These are phyloP conservation scores for Blastobotrys ciferrii DNA, from an alignment of 1,139 yeast genomes.

Conservation along the genomic window DNA sequence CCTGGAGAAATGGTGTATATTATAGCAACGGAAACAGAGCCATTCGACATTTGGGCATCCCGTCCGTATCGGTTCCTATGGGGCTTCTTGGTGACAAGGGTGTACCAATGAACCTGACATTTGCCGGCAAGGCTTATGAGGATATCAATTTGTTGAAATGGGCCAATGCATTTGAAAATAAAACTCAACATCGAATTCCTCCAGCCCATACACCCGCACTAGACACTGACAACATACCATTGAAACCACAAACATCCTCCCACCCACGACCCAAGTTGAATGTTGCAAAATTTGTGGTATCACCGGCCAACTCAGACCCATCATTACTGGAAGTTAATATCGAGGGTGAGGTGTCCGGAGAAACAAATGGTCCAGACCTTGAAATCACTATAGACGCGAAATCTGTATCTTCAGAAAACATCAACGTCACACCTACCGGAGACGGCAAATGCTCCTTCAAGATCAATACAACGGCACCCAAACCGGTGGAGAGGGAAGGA, in stretches of 20 bases:
- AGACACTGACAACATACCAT: neutral
- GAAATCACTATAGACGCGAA: neutral
- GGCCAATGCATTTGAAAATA: neutral
- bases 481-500: neutral
- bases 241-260: neutral
- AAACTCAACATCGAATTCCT: neutral
- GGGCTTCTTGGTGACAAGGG: neutral
- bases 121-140: neutral
- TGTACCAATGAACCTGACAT: neutral
- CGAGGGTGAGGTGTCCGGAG: neutral
- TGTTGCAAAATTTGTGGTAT: neutral
- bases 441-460: neutral
- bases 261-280: neutral
- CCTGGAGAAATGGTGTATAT: neutral
- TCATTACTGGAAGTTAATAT: neutral
- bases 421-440: neutral
- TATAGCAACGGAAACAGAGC: neutral
- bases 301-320: neutral
- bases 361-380: neutral
- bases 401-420: neutral
- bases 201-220: neutral
- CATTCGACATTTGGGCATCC: neutral
- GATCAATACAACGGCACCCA: neutral
- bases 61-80: neutral
- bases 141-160: neutral